Conservation (phyloP, 306 rosid genomes). For the Prunus mongolica region DNA sequence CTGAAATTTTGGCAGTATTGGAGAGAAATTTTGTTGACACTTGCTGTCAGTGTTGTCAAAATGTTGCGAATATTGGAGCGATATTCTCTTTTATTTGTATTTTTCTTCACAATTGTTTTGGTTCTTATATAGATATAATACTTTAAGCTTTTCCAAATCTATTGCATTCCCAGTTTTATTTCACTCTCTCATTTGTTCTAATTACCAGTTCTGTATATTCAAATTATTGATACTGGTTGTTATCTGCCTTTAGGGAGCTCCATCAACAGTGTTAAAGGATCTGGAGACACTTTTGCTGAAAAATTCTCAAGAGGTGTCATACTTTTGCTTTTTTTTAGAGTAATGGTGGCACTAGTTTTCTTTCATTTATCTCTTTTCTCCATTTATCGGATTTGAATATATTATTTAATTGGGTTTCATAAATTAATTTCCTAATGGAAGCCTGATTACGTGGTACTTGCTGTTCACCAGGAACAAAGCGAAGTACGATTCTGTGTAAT, state of each 20-base stretch:
- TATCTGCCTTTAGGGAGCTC: constrained; percentile 62
- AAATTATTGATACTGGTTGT: constrained; percentile 18
- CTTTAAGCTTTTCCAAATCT: background rate
- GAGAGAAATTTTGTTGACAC: background rate
- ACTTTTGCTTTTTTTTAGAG: background rate
- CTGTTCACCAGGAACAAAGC: constrained; percentile 65
- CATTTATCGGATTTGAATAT: background rate
- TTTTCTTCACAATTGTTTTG: background rate
- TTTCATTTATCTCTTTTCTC: constrained; percentile 1
- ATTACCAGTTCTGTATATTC: constrained; percentile 11
- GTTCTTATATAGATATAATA: background rate
- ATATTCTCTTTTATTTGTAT: background rate
- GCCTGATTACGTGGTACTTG: constrained; percentile 17
- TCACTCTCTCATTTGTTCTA: background rate
- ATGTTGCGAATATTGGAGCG: background rate
- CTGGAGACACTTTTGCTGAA: constrained; percentile 73
- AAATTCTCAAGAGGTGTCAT: constrained; percentile 67
- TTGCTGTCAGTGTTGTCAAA: background rate
- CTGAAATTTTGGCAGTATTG: background rate
- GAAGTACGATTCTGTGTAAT: constrained; percentile 85
- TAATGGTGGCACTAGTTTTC: constrained; percentile 4
- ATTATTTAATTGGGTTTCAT: background rate
- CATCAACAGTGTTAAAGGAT: constrained; percentile 60
- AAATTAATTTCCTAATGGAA: constrained; percentile 1
- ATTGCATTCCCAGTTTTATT: background rate